Evolutionary conservation across 2,329 filamentous ascomycete species (phyloP).

Genomic region (Apiospora marii): DNA sequence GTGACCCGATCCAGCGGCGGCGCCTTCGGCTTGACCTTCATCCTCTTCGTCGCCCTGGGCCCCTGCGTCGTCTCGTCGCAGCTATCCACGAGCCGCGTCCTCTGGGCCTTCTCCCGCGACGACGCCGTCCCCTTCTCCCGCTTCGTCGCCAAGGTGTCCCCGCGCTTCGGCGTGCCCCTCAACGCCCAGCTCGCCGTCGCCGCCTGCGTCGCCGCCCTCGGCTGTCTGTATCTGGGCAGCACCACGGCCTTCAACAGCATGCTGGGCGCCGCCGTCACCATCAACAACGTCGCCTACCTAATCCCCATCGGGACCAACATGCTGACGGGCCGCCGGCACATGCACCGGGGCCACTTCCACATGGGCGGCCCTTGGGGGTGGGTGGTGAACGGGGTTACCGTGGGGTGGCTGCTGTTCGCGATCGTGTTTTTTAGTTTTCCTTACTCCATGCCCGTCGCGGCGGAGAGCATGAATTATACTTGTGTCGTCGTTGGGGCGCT

Average conservation of each 20-base stretch:
- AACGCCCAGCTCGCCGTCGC: constrained; percentile 47
- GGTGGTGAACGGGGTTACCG: constrained; percentile 46
- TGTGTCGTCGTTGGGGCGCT: constrained; percentile 52
- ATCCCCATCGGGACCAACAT: constrained; percentile 55
- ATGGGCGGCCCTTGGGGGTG: constrained; percentile 44
- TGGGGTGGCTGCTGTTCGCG: constrained; percentile 49
- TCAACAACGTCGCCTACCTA: constrained; percentile 55
- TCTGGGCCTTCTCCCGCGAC: constrained; percentile 55
- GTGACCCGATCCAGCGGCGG: constrained; percentile 50
- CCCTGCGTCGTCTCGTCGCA: constrained; percentile 30
- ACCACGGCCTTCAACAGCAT: constrained; percentile 54
- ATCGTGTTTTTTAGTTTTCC: constrained; percentile 55
- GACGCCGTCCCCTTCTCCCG: constrained; percentile 48
- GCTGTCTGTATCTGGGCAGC: constrained; percentile 52
- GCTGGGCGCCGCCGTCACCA: constrained; percentile 47
- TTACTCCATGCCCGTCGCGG: constrained; percentile 47
- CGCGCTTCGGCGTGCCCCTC: constrained; percentile 45
- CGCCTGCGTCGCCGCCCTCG: constrained; percentile 47
- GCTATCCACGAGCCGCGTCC: constrained; percentile 25
- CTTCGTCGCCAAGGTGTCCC: constrained; percentile 47
- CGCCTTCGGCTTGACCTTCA: constrained; percentile 50
- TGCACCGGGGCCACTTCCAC: constrained; percentile 50
- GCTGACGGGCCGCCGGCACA: constrained; percentile 47
- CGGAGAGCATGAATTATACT: constrained; percentile 57
- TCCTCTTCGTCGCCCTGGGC: constrained; percentile 50